These are phyloP conservation scores for Pyrus bretschneideri DNA, from an alignment of 306 rosid species.

Conservation along the genomic window DNA sequence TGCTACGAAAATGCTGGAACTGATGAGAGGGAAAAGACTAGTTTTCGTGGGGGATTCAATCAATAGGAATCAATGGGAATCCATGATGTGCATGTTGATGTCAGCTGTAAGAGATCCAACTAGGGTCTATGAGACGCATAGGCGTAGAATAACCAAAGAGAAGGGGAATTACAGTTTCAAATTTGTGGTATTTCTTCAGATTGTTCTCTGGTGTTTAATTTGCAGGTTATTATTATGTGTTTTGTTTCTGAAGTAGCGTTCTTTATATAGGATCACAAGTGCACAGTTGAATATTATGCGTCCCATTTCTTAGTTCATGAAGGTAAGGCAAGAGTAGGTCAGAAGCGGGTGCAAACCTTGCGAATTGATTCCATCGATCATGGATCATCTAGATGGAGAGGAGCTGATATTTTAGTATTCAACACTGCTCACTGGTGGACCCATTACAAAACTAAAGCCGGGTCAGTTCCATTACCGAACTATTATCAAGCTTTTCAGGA, in stretches of 20 bases:
- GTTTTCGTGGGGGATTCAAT: slow-evolving; percentile 97
- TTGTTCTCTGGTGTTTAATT: slow-evolving; percentile 4
- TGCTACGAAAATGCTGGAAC: slow-evolving; percentile 83
- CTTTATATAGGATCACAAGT: slow-evolving; percentile 61
- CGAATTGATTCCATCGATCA: slow-evolving; percentile 76
- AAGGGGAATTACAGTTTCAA: slow-evolving; percentile 79
- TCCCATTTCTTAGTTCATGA: slow-evolving; percentile 83
- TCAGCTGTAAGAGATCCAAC: slow-evolving; percentile 63
- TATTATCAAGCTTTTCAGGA: slow-evolving; percentile 7
- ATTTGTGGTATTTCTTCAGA: slow-evolving; percentile 59
- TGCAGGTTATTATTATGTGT: slow-evolving; percentile 2
- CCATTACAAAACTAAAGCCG: slow-evolving; percentile 86
- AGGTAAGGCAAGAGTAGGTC: slow-evolving; percentile 76
- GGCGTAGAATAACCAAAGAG: slow-evolving; percentile 72
- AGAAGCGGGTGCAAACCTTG: slow-evolving; percentile 57
- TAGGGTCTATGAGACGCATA: slow-evolving; percentile 69
- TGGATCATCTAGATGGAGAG: slow-evolving; percentile 86
- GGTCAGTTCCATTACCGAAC: slow-evolving; percentile 45
- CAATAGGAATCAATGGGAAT: slow-evolving; percentile 95
- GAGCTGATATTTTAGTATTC: slow-evolving; percentile 80
- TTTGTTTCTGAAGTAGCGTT: slow-evolving; percentile 5
- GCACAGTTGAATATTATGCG: slow-evolving; percentile 79
- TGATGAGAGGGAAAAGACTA: slow-evolving; percentile 79
- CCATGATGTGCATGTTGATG: slow-evolving; percentile 79
- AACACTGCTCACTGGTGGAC: slow-evolving; percentile 99